Conservation (phyloP, 2,329 filamentous ascomycete species). For the Myotisia sp. region DNA sequence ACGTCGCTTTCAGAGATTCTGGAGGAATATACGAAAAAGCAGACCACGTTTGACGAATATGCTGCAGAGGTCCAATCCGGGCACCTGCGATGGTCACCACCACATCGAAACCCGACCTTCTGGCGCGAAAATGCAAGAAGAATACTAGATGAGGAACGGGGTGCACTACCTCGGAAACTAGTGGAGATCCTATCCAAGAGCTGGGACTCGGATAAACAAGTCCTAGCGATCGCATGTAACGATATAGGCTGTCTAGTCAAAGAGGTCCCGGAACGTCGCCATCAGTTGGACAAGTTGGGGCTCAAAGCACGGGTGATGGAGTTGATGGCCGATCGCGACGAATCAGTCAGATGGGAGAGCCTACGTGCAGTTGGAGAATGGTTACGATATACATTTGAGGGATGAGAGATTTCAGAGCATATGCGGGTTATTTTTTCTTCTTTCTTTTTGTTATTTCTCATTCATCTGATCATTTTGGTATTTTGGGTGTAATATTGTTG, state of each 20-base stretch:
- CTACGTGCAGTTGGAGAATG: slow-evolving; percentile 69
- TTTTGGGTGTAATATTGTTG: too few species aligned
- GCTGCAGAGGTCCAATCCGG: slow-evolving; percentile 73
- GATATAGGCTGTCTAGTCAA: slow-evolving; percentile 80
- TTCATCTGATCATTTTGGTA: not conserved
- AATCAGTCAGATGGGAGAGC: slow-evolving; percentile 85
- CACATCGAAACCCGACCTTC: slow-evolving; percentile 72
- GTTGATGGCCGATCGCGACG: slow-evolving; percentile 78
- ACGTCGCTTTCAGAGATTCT: slow-evolving; percentile 48
- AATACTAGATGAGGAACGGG: slow-evolving; percentile 72
- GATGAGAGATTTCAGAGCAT: too few species aligned
- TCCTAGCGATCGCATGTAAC: slow-evolving; percentile 83
- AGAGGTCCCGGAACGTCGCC: slow-evolving; percentile 72
- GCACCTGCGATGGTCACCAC: slow-evolving; percentile 83
- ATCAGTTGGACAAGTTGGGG: slow-evolving; percentile 66
- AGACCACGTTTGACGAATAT: slow-evolving; percentile 54
- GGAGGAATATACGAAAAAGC: slow-evolving; percentile 66
- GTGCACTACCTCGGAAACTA: slow-evolving; percentile 62
- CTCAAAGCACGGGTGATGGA: slow-evolving; percentile 84
- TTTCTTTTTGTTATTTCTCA: not conserved
- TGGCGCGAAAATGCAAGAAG: slow-evolving; percentile 83
- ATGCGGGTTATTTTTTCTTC: not conserved
- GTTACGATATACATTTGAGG: slow-evolving; percentile 55
- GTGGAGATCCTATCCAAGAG: slow-evolving; percentile 73
- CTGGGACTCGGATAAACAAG: slow-evolving; percentile 73